phyloP scores from a whole-genome alignment of 345 rosid species.

The Gynandropsis gynandra region DNA sequence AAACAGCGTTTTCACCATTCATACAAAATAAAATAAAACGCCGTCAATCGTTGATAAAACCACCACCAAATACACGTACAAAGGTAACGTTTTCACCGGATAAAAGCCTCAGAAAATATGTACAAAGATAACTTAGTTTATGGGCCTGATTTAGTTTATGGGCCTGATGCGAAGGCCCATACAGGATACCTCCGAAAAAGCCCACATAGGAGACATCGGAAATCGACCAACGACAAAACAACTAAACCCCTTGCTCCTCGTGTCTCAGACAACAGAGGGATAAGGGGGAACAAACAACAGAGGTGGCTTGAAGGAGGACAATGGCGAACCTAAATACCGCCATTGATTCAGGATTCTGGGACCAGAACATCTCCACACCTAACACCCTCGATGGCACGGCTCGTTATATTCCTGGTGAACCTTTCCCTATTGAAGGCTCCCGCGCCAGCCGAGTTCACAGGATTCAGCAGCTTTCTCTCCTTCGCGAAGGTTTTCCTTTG shows the following conservation, averaged over 20 bases:
- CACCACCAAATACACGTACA: no score
- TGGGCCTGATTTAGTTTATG: slow-evolving; percentile 1
- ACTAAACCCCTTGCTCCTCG: background rate
- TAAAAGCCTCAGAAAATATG: no score
- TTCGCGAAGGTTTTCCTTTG: slow-evolving; percentile 63
- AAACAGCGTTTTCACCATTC: no score
- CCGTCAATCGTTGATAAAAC: no score
- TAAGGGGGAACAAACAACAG: slow-evolving; percentile 22
- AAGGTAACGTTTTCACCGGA: no score
- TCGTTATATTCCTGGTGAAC: slow-evolving; percentile 64
- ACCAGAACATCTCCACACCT: slow-evolving; percentile 60
- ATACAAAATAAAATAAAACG: no score
- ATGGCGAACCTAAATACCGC: slow-evolving; percentile 79
- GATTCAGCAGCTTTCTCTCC: slow-evolving; percentile 77
- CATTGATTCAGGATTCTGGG: slow-evolving; percentile 75
- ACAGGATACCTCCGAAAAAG: no score
- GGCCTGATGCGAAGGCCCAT: background rate
- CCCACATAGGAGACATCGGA: no score
- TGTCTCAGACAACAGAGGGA: slow-evolving; percentile 11
- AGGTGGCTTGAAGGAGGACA: slow-evolving; percentile 15
- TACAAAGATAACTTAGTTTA: no score
- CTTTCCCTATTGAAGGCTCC: slow-evolving; percentile 58
- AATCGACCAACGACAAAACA: background rate
- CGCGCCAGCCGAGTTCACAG: slow-evolving; percentile 68
- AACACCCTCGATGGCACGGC: slow-evolving; percentile 59